These are phyloP conservation scores for Amniculicola lignicola DNA, from an alignment of 495 filamentous ascomycete genomes.

Conservation along the genomic window DNA sequence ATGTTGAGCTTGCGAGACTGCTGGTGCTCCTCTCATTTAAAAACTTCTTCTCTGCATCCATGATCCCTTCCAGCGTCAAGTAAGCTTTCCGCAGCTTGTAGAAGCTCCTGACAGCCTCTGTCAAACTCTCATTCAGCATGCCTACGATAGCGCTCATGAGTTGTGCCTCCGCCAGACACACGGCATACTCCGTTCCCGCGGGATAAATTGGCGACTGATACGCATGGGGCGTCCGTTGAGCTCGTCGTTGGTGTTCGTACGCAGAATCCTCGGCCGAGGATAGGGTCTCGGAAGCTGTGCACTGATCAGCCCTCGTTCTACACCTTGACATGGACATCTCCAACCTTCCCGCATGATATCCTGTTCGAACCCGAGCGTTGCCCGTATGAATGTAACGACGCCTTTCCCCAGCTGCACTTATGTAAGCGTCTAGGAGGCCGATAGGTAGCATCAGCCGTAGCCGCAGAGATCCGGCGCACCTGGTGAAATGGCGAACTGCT, in stretches of 20 bases:
- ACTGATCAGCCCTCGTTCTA: slow-evolving; percentile 18
- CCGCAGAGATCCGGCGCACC: slow-evolving; percentile 43
- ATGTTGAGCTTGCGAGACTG: slow-evolving; percentile 30
- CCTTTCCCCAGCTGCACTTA: slow-evolving; percentile 65
- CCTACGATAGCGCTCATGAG: slow-evolving; percentile 86
- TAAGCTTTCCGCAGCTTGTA: slow-evolving; percentile 92
- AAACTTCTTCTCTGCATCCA: slow-evolving; percentile 60
- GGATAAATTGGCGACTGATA: slow-evolving; percentile 67
- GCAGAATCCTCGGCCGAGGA: slow-evolving; percentile 74
- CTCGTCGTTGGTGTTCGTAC: slow-evolving; percentile 73
- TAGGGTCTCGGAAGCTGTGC: slow-evolving; percentile 64
- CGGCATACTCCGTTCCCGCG: slow-evolving; percentile 77
- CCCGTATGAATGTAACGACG: slow-evolving; percentile 77
- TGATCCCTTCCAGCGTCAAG: slow-evolving; percentile 72
- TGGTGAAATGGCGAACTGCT: slow-evolving; percentile 87
- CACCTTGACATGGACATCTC: slow-evolving; percentile 10
- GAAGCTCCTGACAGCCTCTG: slow-evolving; percentile 86
- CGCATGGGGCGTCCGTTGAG: slow-evolving; percentile 53
- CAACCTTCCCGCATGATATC: slow-evolving; percentile 83
- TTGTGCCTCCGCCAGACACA: slow-evolving; percentile 76
- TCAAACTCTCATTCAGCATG: slow-evolving; percentile 88
- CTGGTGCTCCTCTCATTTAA: slow-evolving; percentile 41
- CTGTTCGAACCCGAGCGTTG: slow-evolving; percentile 88
- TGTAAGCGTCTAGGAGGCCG: slow-evolving; percentile 3
- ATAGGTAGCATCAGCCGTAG: background rate